phyloP scores from a whole-genome alignment of 1,284 basidiomycete genomes.

The Papiliotrema laurentii region DNA sequence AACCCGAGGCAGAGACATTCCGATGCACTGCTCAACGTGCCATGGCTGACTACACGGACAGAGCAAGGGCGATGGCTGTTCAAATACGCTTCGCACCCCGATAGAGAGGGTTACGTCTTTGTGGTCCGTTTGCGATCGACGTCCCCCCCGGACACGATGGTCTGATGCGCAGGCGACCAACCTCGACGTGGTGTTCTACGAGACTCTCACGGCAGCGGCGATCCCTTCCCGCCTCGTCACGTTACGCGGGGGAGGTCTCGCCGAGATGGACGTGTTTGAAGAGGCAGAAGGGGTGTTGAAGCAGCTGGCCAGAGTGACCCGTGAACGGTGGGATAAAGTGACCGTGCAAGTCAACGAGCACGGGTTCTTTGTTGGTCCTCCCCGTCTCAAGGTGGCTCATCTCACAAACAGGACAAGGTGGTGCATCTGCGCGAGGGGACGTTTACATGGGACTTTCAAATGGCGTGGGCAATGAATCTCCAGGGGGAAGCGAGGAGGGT shows the following conservation, averaged over 20 bases:
- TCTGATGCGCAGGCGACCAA: constrained; percentile 17
- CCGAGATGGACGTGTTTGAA: constrained; percentile 11
- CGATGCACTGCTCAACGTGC: constrained; percentile 17
- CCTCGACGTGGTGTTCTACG: constrained; percentile 22
- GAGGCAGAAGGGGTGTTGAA: constrained; percentile 13
- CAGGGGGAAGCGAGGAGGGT: background rate
- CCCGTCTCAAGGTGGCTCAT: background rate
- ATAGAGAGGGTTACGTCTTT: constrained; percentile 30
- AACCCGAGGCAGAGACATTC: constrained; percentile 17
- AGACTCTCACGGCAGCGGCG: constrained; percentile 20
- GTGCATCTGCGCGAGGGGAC: background rate
- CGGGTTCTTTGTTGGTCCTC: constrained; percentile 22
- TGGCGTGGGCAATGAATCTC: background rate
- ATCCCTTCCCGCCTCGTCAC: constrained; percentile 17
- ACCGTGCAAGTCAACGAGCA: constrained; percentile 19
- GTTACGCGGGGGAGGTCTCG: too few species aligned
- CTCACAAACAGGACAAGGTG: constrained; percentile 1
- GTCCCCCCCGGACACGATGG: too few species aligned
- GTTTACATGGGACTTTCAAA: constrained; percentile 5
- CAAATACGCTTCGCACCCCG: constrained; percentile 32
- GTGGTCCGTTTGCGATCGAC: constrained; percentile 15
- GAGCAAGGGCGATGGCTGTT: constrained; percentile 17
- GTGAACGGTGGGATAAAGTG: constrained; percentile 15
- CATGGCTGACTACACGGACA: constrained; percentile 26
- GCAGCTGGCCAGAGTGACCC: constrained; percentile 7